Conservation (phyloP, 805 yeast species). For the Kodamaea leandrae region DNA sequence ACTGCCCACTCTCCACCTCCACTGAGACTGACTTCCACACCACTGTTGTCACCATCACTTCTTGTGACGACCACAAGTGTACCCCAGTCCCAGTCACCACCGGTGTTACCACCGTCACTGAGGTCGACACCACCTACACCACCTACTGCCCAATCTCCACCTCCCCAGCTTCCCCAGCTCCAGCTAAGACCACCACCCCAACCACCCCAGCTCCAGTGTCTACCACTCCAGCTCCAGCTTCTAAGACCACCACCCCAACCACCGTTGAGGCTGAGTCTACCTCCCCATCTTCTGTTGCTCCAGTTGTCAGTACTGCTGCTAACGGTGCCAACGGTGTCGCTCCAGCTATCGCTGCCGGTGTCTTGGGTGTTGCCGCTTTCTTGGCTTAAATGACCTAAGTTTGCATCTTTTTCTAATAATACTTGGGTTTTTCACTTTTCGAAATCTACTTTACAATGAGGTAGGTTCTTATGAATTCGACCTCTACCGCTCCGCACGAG, state of each 20-base stretch:
- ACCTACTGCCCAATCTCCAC: constrained; percentile 32
- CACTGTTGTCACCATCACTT: constrained; percentile 33
- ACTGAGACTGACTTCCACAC: constrained; percentile 17
- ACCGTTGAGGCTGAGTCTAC: constrained; percentile 11
- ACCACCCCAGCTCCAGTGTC: constrained; percentile 3
- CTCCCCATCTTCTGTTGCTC: constrained; percentile 8
- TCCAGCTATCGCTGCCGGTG: constrained; percentile 15
- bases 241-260: constrained; percentile 10
- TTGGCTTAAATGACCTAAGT: constrained; percentile 3
- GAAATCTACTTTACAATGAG: not conserved
- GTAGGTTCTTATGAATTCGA: not conserved
- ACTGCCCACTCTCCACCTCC: constrained; percentile 26
- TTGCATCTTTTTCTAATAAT: not conserved
- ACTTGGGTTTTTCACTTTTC: constrained; percentile 1
- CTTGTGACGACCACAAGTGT: constrained; percentile 34
- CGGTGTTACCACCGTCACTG: constrained; percentile 37
- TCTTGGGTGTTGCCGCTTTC: constrained; percentile 16
- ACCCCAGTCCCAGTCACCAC: constrained; percentile 25
- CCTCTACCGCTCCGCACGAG: not conserved
- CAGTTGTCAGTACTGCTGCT: constrained; percentile 10
- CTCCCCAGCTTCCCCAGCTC: constrained; percentile 12
- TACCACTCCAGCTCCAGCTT: constrained; percentile 9
- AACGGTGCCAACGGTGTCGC: constrained; percentile 10
- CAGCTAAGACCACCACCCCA: constrained; percentile 12
- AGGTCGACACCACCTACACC: constrained; percentile 29